Evolutionary conservation across 2,329 filamentous ascomycete genomes (phyloP).

Genomic region (Monilinia polystroma): DNA sequence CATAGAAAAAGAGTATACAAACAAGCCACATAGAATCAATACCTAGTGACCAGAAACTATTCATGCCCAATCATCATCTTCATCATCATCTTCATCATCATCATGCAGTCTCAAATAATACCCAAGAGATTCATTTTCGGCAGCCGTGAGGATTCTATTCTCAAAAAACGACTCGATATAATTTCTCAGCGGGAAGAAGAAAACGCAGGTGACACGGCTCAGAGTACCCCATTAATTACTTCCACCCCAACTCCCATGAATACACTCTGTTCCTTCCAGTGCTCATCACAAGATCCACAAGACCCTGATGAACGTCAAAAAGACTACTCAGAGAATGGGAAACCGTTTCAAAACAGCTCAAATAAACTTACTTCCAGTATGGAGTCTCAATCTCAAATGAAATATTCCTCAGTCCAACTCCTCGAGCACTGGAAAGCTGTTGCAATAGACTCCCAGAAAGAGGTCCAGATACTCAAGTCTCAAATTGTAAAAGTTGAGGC

Average conservation of each 20-base stretch:
- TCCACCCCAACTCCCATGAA: neutral
- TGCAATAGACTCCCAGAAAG: neutral
- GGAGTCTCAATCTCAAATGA: neutral
- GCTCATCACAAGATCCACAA: neutral
- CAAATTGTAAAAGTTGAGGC: neutral
- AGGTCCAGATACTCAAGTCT: neutral
- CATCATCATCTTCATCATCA: neutral
- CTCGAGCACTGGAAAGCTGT: slow-evolving; percentile 2
- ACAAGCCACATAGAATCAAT: neutral
- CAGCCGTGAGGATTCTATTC: neutral
- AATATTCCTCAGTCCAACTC: neutral
- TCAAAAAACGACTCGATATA: neutral
- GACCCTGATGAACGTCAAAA: neutral
- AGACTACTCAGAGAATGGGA: neutral
- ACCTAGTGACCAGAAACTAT: neutral
- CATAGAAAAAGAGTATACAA: neutral
- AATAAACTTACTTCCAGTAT: neutral
- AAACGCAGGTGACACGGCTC: neutral
- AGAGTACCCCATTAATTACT: neutral
- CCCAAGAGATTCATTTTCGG: slow-evolving; percentile 2
- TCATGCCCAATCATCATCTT: neutral
- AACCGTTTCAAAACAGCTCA: neutral
- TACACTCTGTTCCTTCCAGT: neutral
- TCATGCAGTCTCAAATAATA: neutral
- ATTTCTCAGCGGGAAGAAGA: neutral